Evolutionary conservation across 177 flowering plant genomes (phyloP), one percentile per base, ranked within the genome.

Genomic region (Vitis hybrid): DNA sequence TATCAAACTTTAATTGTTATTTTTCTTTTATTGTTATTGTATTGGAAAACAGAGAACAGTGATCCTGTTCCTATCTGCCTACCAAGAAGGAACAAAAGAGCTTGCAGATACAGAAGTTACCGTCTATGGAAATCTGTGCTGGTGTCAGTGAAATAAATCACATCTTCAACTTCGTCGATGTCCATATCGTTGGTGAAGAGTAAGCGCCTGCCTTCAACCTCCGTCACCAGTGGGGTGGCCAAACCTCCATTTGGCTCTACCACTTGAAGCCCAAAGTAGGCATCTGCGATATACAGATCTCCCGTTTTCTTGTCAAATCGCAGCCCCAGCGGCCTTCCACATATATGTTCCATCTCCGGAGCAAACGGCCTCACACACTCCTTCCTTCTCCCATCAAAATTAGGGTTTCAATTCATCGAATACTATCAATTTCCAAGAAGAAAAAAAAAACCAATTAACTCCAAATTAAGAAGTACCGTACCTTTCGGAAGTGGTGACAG

Each of bases 251-350:
- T 57, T 7, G 90, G 86, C 11, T 91, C 93, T 13, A 92, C 94
- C 2, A 83, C 85, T 10, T 70, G 78, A 57, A 92, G 83, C 62
- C 97, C 95, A 11, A 81, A 74, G 72, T 90, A 90, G 11, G 94
- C 94, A 81, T 92, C 97, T 7, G 94, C 92, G 67, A 92, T 83
- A 75, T 88, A 91, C 49, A 92, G 84, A 67, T 92, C 84, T 49
- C 97, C 94, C 1, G 84, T 91, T 68, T 79, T 85, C 76, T 78
- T 70, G 35, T 89, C 79, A 66, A 92, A 92, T 60, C 82, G 67
- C 14, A 92, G 73, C 14, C 97, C 97, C 51, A 92, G 63, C 2
- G 97, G 96, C 81, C 97, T 82, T 54, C 97, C 98, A 63, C 98
- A 92, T 1, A 87, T 67, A 68, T 91, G 91, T 83, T 92, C 97